Percentiles rank a stretch among this genome's conserved stretches.
Conservation (phyloP, 2,329 filamentous ascomycete species). For the Westerdykella sp. region DNA sequence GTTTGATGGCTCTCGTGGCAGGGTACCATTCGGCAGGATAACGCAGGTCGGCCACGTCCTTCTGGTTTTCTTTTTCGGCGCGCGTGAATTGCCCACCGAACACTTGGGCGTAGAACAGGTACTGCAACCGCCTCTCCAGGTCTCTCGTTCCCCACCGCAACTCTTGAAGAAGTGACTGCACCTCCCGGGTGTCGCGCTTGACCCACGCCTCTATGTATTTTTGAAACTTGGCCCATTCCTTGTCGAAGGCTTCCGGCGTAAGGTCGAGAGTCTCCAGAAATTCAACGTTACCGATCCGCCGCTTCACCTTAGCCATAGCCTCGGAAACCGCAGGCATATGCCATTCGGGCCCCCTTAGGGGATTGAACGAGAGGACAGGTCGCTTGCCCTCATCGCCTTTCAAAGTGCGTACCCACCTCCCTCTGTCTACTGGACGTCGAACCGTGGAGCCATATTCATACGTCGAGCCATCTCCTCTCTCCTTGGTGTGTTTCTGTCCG, state of each 20-base stretch:
- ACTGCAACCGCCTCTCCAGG: conserved; percentile 54
- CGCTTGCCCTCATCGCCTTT: too few species aligned
- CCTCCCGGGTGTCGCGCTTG: conserved; percentile 15
- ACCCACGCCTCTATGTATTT: conserved; percentile 16
- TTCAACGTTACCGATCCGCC: conserved; percentile 12
- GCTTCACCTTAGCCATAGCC: conserved; percentile 10
- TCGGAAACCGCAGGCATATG: not conserved
- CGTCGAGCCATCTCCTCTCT: too few species aligned
- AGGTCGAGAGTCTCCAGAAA: conserved; percentile 25
- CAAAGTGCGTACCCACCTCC: too few species aligned
- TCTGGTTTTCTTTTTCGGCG: conserved; percentile 35
- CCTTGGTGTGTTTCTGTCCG: too few species aligned
- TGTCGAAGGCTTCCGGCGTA: conserved; percentile 16
- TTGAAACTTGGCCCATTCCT: conserved; percentile 24
- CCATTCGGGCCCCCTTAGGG: not conserved
- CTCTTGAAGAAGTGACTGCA: conserved; percentile 10
- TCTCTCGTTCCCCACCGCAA: conserved; percentile 9
- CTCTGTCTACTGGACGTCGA: too few species aligned
- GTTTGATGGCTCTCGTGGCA: conserved; percentile 68
- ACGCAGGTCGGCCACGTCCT: conserved; percentile 67
- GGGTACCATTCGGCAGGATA: conserved; percentile 92
- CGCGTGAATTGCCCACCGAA: conserved; percentile 29
- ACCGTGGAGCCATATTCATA: too few species aligned
- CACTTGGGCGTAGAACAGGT: conserved; percentile 54
- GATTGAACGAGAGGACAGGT: too few species aligned